These are phyloP conservation scores for Fusarium stilboides DNA, from an alignment of 2,329 filamentous ascomycete species.

Conservation along the genomic window DNA sequence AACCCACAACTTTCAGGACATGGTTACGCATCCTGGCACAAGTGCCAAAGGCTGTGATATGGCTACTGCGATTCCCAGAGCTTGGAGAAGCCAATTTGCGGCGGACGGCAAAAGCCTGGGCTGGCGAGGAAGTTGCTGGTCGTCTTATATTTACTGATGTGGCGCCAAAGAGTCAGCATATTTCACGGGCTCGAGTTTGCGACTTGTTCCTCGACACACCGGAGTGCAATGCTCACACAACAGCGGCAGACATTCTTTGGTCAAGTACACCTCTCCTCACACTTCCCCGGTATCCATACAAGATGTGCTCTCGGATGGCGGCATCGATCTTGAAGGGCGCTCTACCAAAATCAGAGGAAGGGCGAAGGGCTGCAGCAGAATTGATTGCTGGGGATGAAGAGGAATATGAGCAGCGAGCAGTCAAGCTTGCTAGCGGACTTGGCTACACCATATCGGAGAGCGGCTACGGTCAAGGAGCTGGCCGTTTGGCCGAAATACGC, in stretches of 20 bases:
- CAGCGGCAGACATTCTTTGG: conserved; percentile 96
- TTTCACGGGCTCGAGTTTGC: conserved; percentile 89
- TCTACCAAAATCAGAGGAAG: conserved; percentile 79
- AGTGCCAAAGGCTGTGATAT: conserved; percentile 90
- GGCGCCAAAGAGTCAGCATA: conserved; percentile 94
- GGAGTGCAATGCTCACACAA: conserved; percentile 98
- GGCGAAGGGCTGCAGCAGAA: conserved; percentile 77
- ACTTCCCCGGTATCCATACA: conserved; percentile 91
- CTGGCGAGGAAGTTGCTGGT: conserved; percentile 84
- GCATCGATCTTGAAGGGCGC: conserved; percentile 94
- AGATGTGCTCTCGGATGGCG: conserved; percentile 99
- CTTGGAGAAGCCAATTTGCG: conserved; percentile 89
- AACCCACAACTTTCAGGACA: conserved; percentile 94
- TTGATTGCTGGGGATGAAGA: conserved; percentile 84
- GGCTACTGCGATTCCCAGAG: conserved; percentile 97
- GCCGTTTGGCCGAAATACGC: conserved; percentile 83
- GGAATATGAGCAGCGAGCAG: conserved; percentile 86
- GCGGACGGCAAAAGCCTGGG: conserved; percentile 86
- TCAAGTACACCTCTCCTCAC: conserved; percentile 94
- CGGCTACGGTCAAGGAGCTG: conserved; percentile 69
- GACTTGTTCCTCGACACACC: conserved; percentile 97
- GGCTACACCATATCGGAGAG: conserved; percentile 66
- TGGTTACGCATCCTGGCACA: conserved; percentile 93
- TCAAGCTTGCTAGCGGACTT: conserved; percentile 75
- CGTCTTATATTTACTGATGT: conserved; percentile 97